Base-by-base conservation (phyloP, 2,329 filamentous ascomycete species). In the Scedosporium dehoogii region DNA sequence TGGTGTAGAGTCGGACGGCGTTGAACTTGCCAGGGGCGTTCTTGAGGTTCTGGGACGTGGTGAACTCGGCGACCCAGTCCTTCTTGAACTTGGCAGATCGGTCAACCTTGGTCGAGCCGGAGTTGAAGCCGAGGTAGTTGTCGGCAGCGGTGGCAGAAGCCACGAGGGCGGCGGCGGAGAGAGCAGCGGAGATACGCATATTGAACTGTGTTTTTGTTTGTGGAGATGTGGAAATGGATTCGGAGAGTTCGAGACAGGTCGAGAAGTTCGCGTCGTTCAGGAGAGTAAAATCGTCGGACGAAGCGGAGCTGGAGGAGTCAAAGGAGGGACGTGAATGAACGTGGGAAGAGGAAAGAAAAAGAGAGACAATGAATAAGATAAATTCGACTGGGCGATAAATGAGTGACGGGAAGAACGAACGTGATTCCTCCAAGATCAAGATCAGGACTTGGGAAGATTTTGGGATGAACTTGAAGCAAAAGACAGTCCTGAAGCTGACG, bases 41-140 rank as follows among this genome's bases (percentile, higher is more conserved):
- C 25, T 79, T 77, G 16, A 92, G 84, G 60, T 76, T 77, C 68
- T 85, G 80, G 38, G 89, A 87, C 3, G 81, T 77, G 66, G 80
- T 83, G 81, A 91, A 91, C 74, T 89, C 84, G 69, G 81, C 76
- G 76, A 89, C 83, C 74, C 88, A 92, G 71, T 90, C 86, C 12
- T 78, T 68, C 69, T 88, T 81, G 62, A 69, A 68, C 77, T 89
- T 89, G 70, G 79, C 74, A 38, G 80, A 74, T 64, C 85, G 81
- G 68, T 85, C 82, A 58, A 79, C 81, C 70, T 85, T 85, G 64
- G 81, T 81, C 63, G 81, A 79, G 66, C 86, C 88, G 66, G 89
- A 91, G 80, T 91, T 91, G 84, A 91, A 91, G 68, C 89, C 89
- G 65, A 84, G 79, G 72, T 76, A 75, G 60, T 72, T 73, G 58